Base-by-base conservation (phyloP, 1,284 basidiomycete species). In the Cryptococcus sp. region DNA sequence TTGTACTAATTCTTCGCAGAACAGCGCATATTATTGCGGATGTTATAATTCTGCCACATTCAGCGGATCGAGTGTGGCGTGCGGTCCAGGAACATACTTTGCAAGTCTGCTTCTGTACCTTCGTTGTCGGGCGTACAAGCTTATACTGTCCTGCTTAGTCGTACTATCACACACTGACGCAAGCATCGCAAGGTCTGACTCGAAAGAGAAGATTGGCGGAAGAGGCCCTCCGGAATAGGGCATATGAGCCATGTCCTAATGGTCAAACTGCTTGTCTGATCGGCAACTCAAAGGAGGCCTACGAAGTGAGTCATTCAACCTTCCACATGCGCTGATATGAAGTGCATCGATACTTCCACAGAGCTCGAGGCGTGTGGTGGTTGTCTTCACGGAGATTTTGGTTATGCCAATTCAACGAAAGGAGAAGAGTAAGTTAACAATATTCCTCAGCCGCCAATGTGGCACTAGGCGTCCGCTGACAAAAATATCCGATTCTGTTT, bases 331-430 rank as follows among this genome's bases (percentile, higher is more conserved):
- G 49, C 8, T 52, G 17, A 31, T n/a, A 35, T 25, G 11, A 5
- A 65, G 64, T 65, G 64, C 60, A 47, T 65, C 42, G 56, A 62
- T 47, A 60, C 53, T 46, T 3, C 19, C 27, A 25, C 41, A 17
- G 60, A 65, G 53, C 61, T 65, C 31, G 60, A 62, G 54, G 60
- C 64, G 25, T 65, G 64, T 50, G 64, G 64, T 13, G 64, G 58
- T 23, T 65, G 64, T 47, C 22, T 50, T n/a, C 38, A 41, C 39
- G 52, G 54, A 20, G 54, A 22, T 22, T 68, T 66, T 6, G 70
- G 67, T 82, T 82, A 86, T 22, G 7, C 16, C 6, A 42, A 42
- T 42, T 5, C 39, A 11, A 23, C 38, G 5, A 10, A 15, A 25
- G 50, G 50, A 15, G 15, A 16, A 15, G 50, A 52, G 50, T 44